phyloP scores from a whole-genome alignment of 1,139 yeast species.

The Candida sp. region DNA sequence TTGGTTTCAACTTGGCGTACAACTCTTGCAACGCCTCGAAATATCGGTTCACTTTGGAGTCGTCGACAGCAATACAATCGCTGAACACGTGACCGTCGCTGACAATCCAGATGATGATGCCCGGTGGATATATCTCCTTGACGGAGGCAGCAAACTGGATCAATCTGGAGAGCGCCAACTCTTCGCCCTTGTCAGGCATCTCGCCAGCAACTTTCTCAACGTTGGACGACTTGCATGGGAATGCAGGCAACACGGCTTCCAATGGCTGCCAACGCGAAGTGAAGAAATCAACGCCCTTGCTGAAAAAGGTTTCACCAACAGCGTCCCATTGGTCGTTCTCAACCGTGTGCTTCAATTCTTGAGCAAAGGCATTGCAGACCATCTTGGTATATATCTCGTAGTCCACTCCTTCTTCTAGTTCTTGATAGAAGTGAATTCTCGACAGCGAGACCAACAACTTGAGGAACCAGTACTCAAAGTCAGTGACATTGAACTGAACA shows the following conservation, averaged over 20 bases:
- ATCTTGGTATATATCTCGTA: slow-evolving; percentile 17
- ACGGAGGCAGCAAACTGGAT: slow-evolving; percentile 36
- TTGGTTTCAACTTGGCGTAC: slow-evolving; percentile 32
- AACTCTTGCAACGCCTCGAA: slow-evolving; percentile 46
- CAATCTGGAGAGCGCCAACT: slow-evolving; percentile 36
- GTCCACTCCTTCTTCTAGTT: slow-evolving; percentile 2
- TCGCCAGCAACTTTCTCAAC: slow-evolving; percentile 53
- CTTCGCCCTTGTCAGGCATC: slow-evolving; percentile 54
- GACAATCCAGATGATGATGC: slow-evolving; percentile 58
- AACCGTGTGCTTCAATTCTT: slow-evolving; percentile 50
- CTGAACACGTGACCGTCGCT: slow-evolving; percentile 72
- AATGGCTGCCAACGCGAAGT: slow-evolving; percentile 49
- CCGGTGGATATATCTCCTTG: slow-evolving; percentile 52
- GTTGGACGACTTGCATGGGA: slow-evolving; percentile 67
- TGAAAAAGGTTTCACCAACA: slow-evolving; percentile 47
- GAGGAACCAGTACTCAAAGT: slow-evolving; percentile 40
- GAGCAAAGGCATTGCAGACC: slow-evolving; percentile 39
- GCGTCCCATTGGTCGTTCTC: slow-evolving; percentile 52
- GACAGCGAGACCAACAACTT: slow-evolving; percentile 24
- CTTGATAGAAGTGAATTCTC: slow-evolving; percentile 11
- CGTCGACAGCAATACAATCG: slow-evolving; percentile 62
- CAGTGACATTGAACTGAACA: slow-evolving; percentile 20
- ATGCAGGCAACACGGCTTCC: slow-evolving; percentile 66
- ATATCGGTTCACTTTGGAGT: slow-evolving; percentile 52
- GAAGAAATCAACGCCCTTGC: slow-evolving; percentile 46